Conservation (phyloP, 768 basidiomycete species). For the Suillus americanus region DNA sequence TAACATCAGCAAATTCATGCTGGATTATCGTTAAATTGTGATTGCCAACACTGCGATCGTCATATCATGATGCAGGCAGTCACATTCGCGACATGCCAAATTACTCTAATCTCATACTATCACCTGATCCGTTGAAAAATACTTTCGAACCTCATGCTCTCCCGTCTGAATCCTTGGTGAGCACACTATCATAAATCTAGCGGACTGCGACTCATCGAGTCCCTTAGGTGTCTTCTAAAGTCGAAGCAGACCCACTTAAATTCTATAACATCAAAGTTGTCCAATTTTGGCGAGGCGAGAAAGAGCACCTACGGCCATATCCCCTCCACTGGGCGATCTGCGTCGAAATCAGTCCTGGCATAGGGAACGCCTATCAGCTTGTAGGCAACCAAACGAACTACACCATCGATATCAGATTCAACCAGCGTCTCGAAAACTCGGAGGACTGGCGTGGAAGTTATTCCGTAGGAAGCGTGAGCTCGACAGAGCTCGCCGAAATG, state of each 20-base stretch:
- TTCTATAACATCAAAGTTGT: constrained; percentile 23
- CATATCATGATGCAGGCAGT: no score
- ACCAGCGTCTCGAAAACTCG: constrained; percentile 5
- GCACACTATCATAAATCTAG: background rate
- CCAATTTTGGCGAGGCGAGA: constrained; percentile 26
- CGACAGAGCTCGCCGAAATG: background rate
- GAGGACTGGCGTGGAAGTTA: constrained; percentile 23
- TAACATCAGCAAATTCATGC: background rate
- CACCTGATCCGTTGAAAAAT: no score
- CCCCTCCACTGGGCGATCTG: constrained; percentile 31
- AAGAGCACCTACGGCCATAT: constrained; percentile 1
- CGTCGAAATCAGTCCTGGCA: constrained; percentile 16
- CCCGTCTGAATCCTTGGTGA: background rate
- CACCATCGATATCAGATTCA: constrained; percentile 13
- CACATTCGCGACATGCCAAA: no score
- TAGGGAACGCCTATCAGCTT: constrained; percentile 27
- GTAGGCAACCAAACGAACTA: constrained; percentile 23
- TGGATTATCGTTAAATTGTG: background rate
- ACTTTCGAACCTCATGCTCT: no score
- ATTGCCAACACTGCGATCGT: no score
- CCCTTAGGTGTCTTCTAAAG: background rate
- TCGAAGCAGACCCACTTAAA: constrained; percentile 15
- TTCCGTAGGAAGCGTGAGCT: constrained; percentile 21
- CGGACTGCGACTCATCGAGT: background rate
- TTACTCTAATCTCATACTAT: no score